Conservation (phyloP, 441 rosid species). For the Bocquillonia castaneifolia region DNA sequence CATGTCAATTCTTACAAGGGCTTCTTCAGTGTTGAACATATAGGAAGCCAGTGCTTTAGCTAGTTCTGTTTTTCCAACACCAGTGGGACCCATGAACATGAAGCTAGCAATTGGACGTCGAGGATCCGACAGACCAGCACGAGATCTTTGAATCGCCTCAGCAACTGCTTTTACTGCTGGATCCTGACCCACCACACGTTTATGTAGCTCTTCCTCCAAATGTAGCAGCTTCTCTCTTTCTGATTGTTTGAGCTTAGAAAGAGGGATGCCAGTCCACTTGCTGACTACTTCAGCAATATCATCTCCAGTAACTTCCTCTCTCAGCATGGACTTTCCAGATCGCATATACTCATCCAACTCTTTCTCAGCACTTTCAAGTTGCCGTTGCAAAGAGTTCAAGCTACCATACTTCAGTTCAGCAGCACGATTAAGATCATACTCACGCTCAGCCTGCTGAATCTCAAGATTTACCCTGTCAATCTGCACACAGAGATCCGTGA, state of each 20-base stretch:
- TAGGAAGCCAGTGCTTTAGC: slow-evolving; percentile 93
- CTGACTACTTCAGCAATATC: slow-evolving; percentile 96
- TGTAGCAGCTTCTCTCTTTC: slow-evolving; percentile 80
- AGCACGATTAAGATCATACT: slow-evolving; percentile 96
- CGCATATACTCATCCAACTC: slow-evolving; percentile 80
- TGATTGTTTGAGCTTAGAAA: slow-evolving; percentile 89
- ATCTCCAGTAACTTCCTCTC: slow-evolving; percentile 88
- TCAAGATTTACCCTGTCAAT: slow-evolving; percentile 90
- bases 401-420: slow-evolving; percentile 97
- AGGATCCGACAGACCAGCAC: slow-evolving; percentile 96
- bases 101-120: slow-evolving; percentile 93
- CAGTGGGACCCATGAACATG: slow-evolving; percentile 99
- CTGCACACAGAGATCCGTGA: slow-evolving; percentile 28
- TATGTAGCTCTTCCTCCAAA: slow-evolving; percentile 84
- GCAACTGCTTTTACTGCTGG: slow-evolving; percentile 91
- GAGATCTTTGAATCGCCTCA: slow-evolving; percentile 92
- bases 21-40: slow-evolving; percentile 92
- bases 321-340: slow-evolving; percentile 91
- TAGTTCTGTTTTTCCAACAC: slow-evolving; percentile 96
- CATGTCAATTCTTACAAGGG: slow-evolving; percentile 92
- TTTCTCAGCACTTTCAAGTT: slow-evolving; percentile 73
- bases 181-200: slow-evolving; percentile 86
- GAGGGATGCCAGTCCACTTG: slow-evolving; percentile 96
- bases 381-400: slow-evolving; percentile 79
- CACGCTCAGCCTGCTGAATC: slow-evolving; percentile 98